A percentile compares a stretch with the other conserved stretches of the same genome.
Conservation (phyloP, 2,329 filamentous ascomycete species). For the Pezizomycotina sp. region DNA sequence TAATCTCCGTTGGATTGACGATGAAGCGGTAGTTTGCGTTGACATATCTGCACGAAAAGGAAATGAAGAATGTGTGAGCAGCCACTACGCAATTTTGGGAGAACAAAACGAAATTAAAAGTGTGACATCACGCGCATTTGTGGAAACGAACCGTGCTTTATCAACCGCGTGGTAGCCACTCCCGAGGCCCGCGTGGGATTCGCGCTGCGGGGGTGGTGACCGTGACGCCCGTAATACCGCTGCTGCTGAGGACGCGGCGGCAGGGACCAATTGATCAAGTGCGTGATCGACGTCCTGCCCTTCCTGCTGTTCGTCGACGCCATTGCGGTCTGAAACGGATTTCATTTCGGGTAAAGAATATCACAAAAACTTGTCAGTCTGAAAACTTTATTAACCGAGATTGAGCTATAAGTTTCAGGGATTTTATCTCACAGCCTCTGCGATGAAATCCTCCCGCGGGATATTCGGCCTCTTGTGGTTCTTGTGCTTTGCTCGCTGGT, state of each 20-base stretch:
- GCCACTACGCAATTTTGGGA: neutral
- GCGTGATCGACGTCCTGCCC: constrained; percentile 91
- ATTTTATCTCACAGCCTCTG: constrained; percentile 59
- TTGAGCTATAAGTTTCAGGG: no score
- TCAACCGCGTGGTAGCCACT: constrained; percentile 82
- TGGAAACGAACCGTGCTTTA: constrained; percentile 53
- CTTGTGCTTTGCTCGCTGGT: constrained; percentile 65
- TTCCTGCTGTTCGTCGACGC: constrained; percentile 53
- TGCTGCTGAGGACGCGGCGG: constrained; percentile 55
- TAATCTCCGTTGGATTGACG: constrained; percentile 73
- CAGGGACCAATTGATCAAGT: constrained; percentile 79
- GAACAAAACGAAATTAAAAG: constrained; percentile 1
- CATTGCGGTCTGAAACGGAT: constrained; percentile 40
- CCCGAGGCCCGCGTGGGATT: constrained; percentile 68
- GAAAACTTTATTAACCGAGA: neutral
- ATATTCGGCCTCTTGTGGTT: constrained; percentile 56
- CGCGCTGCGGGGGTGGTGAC: constrained; percentile 36
- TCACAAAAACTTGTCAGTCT: constrained; percentile 16
- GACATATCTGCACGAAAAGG: constrained; percentile 45
- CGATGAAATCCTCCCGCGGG: constrained; percentile 58
- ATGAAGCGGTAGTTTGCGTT: constrained; percentile 97
- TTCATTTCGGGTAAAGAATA: constrained; percentile 15
- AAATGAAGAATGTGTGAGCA: constrained; percentile 1
- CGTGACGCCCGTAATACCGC: constrained; percentile 36
- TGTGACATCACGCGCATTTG: constrained; percentile 1